These are phyloP conservation scores for Pichia membranifaciens DNA, from an alignment of 805 yeast species.

Conservation along the genomic window DNA sequence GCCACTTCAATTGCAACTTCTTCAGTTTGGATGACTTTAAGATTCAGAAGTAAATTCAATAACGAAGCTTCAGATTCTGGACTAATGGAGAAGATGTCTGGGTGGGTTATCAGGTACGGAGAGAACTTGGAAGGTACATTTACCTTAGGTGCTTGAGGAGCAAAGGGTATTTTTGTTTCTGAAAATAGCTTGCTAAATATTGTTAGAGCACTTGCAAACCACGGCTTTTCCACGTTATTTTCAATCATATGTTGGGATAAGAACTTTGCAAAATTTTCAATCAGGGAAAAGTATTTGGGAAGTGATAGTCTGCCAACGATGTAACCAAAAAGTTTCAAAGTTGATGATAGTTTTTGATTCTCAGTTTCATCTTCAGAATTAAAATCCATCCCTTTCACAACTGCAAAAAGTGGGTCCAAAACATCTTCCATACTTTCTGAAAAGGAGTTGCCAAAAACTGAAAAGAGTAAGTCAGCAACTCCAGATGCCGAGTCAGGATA, in stretches of 20 bases:
- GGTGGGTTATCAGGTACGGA: constrained; percentile 11
- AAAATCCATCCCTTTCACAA: constrained; percentile 32
- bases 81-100: constrained; percentile 21
- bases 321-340: constrained; percentile 38
- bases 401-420: constrained; percentile 33
- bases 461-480: constrained; percentile 36
- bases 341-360: constrained; percentile 32
- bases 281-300: constrained; percentile 31
- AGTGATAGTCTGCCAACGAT: constrained; percentile 36
- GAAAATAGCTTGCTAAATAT: constrained; percentile 52
- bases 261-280: constrained; percentile 34
- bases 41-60: constrained; percentile 38
- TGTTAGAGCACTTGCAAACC: constrained; percentile 55
- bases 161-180: constrained; percentile 44
- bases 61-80: constrained; percentile 27
- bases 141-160: constrained; percentile 39
- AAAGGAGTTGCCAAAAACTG: constrained; percentile 30
- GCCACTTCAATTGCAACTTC: constrained; percentile 24
- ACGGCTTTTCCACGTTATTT: constrained; percentile 38
- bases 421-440: constrained; percentile 32
- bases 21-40: constrained; percentile 37
- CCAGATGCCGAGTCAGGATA: constrained; percentile 32
- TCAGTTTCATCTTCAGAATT: constrained; percentile 17
- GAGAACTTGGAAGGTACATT: constrained; percentile 13
- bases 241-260: constrained; percentile 34